phyloP scores from a whole-genome alignment of 1,284 basidiomycete genomes.

The Apiotrichum akiyoshidainum region DNA sequence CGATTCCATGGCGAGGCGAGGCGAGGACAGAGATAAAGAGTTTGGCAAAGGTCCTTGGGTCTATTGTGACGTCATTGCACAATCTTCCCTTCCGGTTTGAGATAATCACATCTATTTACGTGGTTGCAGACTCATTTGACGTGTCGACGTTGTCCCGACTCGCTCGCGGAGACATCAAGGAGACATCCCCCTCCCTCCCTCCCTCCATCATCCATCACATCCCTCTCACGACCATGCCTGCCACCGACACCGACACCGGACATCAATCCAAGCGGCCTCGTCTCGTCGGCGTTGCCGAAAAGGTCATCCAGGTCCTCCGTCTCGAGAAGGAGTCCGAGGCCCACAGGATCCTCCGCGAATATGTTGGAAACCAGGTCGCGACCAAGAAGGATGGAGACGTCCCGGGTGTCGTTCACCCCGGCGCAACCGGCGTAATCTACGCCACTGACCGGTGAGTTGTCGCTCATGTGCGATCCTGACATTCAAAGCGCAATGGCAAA shows the following conservation, averaged over 20 bases:
- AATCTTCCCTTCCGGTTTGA: too few species aligned
- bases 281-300: slow-evolving; percentile 1
- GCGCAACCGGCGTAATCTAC: slow-evolving; percentile 62
- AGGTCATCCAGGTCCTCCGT: slow-evolving; percentile 2
- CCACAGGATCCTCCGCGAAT: slow-evolving; percentile 56
- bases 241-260: neutral
- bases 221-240: too few species aligned
- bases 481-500: slow-evolving; percentile 56
- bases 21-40: too few species aligned
- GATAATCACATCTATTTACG: too few species aligned
- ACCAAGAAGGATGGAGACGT: slow-evolving; percentile 13
- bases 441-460: slow-evolving; percentile 61
- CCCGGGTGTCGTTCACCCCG: slow-evolving; percentile 52
- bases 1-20: too few species aligned
- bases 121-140: too few species aligned
- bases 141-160: too few species aligned
- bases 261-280: neutral
- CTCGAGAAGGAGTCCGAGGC: slow-evolving; percentile 50
- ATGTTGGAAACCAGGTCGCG: slow-evolving; percentile 27
- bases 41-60: too few species aligned
- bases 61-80: too few species aligned
- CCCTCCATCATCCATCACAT: too few species aligned
- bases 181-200: too few species aligned
- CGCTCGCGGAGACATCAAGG: too few species aligned
- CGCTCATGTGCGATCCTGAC: neutral